Percentiles rank a stretch among this genome's conserved stretches.
Evolutionary conservation across 1,139 yeast species (phyloP).

Genomic region (Scheffersomyces illinoinensis): DNA sequence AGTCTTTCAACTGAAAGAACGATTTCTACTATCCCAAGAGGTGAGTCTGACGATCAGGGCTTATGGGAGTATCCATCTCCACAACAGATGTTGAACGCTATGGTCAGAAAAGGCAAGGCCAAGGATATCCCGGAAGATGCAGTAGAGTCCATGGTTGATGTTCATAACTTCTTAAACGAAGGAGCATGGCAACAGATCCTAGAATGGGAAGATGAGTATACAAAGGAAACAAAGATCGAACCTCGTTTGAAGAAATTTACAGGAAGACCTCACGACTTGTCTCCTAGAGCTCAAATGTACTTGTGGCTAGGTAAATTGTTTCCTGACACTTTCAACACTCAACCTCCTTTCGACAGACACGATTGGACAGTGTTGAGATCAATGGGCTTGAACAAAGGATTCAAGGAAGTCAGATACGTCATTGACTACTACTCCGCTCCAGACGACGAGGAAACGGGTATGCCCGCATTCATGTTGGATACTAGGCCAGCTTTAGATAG

Average conservation of each 20-base stretch:
- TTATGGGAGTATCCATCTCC: conserved; percentile 99
- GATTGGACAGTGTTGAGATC: conserved; percentile 94
- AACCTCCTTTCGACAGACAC: conserved; percentile 96
- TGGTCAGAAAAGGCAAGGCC: conserved; percentile 90
- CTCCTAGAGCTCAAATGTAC: conserved; percentile 84
- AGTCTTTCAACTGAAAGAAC: conserved; percentile 83
- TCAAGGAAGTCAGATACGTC: conserved; percentile 75
- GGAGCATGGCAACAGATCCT: conserved; percentile 97
- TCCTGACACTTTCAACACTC: conserved; percentile 71
- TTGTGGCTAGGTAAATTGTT: conserved; percentile 65
- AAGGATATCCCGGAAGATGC: conserved; percentile 91
- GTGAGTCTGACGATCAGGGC: conserved; percentile 62
- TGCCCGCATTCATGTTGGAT: conserved; percentile 89
- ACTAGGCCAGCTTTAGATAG: conserved; percentile 93
- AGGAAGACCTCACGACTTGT: conserved; percentile 84
- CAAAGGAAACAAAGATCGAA: conserved; percentile 50
- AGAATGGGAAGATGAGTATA: conserved; percentile 76
- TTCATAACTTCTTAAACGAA: conserved; percentile 93
- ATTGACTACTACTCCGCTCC: conserved; percentile 94
- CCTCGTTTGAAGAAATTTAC: conserved; percentile 87
- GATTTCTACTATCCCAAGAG: conserved; percentile 83
- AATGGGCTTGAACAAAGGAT: conserved; percentile 46
- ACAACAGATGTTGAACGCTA: conserved; percentile 97
- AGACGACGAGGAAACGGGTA: conserved; percentile 82
- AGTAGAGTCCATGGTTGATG: conserved; percentile 95